Conservation (phyloP, 495 filamentous ascomycete species). For the Tuber magnatum region DNA sequence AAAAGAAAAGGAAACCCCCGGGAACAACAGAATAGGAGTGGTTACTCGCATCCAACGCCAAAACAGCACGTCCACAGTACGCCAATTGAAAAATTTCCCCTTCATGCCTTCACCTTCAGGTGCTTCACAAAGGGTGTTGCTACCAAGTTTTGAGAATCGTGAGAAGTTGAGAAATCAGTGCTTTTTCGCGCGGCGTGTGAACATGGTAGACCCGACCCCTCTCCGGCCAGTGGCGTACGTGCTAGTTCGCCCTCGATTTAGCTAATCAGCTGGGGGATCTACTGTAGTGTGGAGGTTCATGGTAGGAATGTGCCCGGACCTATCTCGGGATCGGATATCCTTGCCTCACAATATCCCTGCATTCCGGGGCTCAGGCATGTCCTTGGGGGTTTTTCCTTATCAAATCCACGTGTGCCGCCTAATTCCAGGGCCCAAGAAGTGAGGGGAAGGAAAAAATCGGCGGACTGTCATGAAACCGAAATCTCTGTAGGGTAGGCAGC, state of each 20-base stretch:
- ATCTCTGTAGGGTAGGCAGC: not conserved
- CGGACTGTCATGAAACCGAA: not conserved
- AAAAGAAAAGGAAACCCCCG: not conserved
- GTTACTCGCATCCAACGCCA: not conserved
- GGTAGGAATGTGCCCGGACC: not conserved
- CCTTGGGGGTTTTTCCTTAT: not conserved
- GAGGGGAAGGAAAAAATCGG: not conserved
- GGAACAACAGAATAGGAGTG: not conserved
- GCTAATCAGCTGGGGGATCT: not conserved
- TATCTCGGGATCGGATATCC: not conserved
- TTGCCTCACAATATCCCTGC: not conserved
- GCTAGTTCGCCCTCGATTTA: not conserved
- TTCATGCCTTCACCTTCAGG: not conserved
- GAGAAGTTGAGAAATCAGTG: not conserved
- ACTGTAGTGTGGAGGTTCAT: not conserved
- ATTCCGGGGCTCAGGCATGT: not conserved
- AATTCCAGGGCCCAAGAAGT: not conserved
- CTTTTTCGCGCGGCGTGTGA: not conserved
- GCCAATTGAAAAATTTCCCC: not conserved
- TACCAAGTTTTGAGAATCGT: constrained; percentile 2
- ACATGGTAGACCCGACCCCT: not conserved
- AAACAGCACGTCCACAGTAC: not conserved
- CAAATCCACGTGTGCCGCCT: not conserved
- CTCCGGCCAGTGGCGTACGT: not conserved
- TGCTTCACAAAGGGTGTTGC: not conserved